Percentiles rank a stretch among this genome's conserved stretches.
phyloP scores from a whole-genome alignment of 306 rosid genomes.

The Gastrolobium bilobum region DNA sequence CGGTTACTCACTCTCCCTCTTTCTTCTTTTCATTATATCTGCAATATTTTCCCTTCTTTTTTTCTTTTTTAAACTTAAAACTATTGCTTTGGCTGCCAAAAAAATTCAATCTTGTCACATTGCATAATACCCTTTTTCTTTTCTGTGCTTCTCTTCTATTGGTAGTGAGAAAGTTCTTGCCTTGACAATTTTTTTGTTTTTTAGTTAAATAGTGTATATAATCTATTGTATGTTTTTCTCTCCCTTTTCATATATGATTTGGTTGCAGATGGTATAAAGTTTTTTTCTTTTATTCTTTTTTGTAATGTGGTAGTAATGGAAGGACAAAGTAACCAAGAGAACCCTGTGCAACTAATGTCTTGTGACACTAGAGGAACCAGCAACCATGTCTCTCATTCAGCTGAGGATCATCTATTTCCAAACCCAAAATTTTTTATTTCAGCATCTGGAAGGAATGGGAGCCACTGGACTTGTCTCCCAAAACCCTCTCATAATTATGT shows the following conservation, averaged over 20 bases:
- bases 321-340: slow-evolving; percentile 55
- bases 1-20: neutral
- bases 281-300: neutral
- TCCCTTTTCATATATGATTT: neutral
- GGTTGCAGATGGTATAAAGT: slow-evolving; percentile 35
- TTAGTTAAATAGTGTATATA: neutral
- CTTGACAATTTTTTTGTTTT: neutral
- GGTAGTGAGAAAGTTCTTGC: slow-evolving; percentile 26
- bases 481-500: slow-evolving; percentile 60
- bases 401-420: slow-evolving; percentile 46
- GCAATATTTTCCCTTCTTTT: neutral
- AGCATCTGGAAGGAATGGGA: slow-evolving; percentile 52
- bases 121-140: neutral
- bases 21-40: neutral
- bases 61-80: neutral
- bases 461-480: slow-evolving; percentile 59
- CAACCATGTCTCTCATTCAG: slow-evolving; percentile 50
- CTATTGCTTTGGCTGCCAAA: neutral
- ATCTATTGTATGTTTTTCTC: neutral
- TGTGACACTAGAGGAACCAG: slow-evolving; percentile 45
- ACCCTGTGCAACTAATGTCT: slow-evolving; percentile 44
- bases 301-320: slow-evolving; percentile 57
- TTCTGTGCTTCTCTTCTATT: neutral
- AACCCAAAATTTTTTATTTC: slow-evolving; percentile 40
- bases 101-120: neutral